Evolutionary conservation across 306 rosid genomes (phyloP).

Genomic region (Begonia fuchsioides): DNA sequence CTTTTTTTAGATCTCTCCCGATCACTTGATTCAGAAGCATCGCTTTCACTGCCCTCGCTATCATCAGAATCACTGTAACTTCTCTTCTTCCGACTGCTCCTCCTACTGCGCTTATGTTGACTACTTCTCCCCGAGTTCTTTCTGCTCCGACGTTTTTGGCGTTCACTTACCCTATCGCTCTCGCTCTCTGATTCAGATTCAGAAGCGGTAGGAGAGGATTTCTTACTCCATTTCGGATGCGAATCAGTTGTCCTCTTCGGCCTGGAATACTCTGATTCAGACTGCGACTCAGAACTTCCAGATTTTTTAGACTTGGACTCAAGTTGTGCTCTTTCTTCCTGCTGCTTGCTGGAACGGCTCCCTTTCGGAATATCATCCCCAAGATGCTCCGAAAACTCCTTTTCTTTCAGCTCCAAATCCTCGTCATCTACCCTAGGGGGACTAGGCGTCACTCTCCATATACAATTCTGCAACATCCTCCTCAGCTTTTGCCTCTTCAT

Average conservation of each 20-base stretch:
- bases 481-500: conserved; percentile 76
- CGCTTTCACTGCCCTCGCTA: conserved; percentile 15
- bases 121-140: conserved; percentile 20
- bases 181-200: conserved; percentile 24
- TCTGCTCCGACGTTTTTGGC: conserved; percentile 31
- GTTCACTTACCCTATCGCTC: conserved; percentile 25
- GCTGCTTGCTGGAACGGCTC: conserved; percentile 14
- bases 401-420: conserved; percentile 33
- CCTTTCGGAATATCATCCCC: conserved; percentile 9
- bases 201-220: conserved; percentile 22
- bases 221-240: conserved; percentile 21
- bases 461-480: conserved; percentile 50
- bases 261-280: conserved; percentile 27
- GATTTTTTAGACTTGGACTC: conserved; percentile 12
- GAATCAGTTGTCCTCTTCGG: conserved; percentile 23
- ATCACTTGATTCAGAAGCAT: no score
- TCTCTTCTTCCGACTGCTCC: conserved; percentile 23
- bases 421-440: conserved; percentile 59
- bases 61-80: conserved; percentile 35
- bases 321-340: conserved; percentile 14
- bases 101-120: conserved; percentile 11
- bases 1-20: no score
- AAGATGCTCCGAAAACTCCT: conserved; percentile 26
- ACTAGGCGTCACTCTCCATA: conserved; percentile 78
- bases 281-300: conserved; percentile 17